Evolutionary conservation across 129 eudicot genomes (phyloP), one percentile per base, ranked within the genome.

Genomic region (Ambrosia artemisiifolia): DNA sequence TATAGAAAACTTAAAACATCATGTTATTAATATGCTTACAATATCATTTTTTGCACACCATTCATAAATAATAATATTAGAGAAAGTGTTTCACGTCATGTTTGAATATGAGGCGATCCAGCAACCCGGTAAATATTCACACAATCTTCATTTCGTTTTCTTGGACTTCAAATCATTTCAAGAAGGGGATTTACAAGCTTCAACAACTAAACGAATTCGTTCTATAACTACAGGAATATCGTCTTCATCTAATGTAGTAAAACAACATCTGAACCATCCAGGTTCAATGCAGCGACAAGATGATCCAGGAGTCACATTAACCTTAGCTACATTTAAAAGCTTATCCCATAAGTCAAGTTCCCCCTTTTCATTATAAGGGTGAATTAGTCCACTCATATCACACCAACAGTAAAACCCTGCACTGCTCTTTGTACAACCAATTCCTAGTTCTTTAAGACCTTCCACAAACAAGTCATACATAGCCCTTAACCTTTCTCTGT

Each of bases 231-330:
- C 47, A 59, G 87, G 88, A 54, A 95, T 74, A 34, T 88, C 96
- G 1, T 61, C 69, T 67, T 86, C 89, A 10, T 76, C 73, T 70
- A 95, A 79, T 3, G 90, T 83, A 16, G 91, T 83, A 36, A 95
- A 95, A 83, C 99, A 95, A 69, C 87, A 88, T 67, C 99, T 86
- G 72, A 95, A 95, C 99, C 97, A 95, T 71, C 99, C 99, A 30
- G 99, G 99, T 82, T 95, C 99, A 54, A 88, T 86, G 70, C 97
- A 95, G 67, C 91, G 99, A 59, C 93, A 95, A 34, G 96, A 85
- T 6, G 92, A 95, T 12, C 99, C 99, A n/a, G 97, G 99, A 50
- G 88, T 91, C 35, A 75, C 63, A 54, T 95, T 95, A 47, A 95
- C 72, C 80, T 95, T 95, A 9, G 82, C 99, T 56, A 79, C 79